Evolutionary conservation across 768 basidiomycete genomes (phyloP).

Genomic region (Pulveroboletus sp.): DNA sequence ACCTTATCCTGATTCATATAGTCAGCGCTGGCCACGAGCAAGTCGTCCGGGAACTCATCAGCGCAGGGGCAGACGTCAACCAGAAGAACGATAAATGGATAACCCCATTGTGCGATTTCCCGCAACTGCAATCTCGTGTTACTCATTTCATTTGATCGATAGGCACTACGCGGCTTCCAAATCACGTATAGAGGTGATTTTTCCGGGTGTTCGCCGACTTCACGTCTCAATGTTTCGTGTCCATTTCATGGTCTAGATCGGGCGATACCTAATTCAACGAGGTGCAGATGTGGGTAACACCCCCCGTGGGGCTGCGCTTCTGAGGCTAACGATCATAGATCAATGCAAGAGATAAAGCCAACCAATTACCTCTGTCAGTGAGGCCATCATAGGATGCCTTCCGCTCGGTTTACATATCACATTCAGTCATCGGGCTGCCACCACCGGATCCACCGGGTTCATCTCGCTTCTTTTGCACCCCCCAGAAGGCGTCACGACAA

Average conservation of each 20-base stretch:
- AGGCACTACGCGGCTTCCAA: constrained; percentile 95
- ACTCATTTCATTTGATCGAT: constrained; percentile 9
- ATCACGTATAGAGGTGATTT: constrained; percentile 69
- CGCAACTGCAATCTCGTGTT: not conserved
- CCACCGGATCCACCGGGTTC: constrained; percentile 90
- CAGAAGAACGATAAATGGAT: constrained; percentile 78
- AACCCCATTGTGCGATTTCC: constrained; percentile 63
- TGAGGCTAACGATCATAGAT: constrained; percentile 52
- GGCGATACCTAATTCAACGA: constrained; percentile 74
- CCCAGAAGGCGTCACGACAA: constrained; percentile 57
- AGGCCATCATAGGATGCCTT: not conserved
- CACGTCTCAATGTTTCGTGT: constrained; percentile 22
- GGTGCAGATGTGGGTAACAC: constrained; percentile 80
- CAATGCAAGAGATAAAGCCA: constrained; percentile 91
- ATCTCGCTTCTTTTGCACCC: constrained; percentile 81
- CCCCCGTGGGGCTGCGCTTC: constrained; percentile 25
- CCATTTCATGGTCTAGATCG: constrained; percentile 57
- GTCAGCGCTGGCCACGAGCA: constrained; percentile 80
- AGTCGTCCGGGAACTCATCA: constrained; percentile 69
- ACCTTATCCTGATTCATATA: constrained; percentile 27
- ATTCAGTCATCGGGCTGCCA: constrained; percentile 87
- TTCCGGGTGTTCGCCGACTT: constrained; percentile 25
- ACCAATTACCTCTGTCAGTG: constrained; percentile 81
- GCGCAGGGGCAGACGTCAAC: constrained; percentile 80
- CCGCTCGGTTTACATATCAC: constrained; percentile 1